Evolutionary conservation across 805 yeast genomes (phyloP).

Genomic region (Lipomyces sp.): DNA sequence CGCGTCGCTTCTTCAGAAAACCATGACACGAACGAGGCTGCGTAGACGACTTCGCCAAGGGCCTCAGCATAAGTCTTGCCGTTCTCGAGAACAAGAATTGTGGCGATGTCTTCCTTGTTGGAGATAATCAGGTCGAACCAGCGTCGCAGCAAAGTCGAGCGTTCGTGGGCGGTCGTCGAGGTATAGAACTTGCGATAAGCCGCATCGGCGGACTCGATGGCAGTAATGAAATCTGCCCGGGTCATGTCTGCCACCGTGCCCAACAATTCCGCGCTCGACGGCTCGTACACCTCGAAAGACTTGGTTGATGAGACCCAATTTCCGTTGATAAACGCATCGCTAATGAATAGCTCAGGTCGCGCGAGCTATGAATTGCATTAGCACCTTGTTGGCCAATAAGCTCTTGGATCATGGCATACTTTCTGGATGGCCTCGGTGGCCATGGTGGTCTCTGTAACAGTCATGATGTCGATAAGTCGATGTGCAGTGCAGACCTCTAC

Average conservation of each 20-base stretch:
- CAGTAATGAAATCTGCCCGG: conserved; percentile 50
- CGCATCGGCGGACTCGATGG: conserved; percentile 54
- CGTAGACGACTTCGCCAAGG: conserved; percentile 61
- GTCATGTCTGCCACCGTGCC: conserved; percentile 56
- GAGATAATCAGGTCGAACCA: conserved; percentile 55
- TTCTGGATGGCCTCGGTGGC: no score
- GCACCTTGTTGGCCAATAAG: no score
- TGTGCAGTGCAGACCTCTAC: no score
- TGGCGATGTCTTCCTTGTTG: conserved; percentile 65
- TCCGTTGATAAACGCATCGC: conserved; percentile 16
- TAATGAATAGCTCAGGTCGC: conserved; percentile 17
- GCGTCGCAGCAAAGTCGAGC: conserved; percentile 53
- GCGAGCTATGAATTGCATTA: no score
- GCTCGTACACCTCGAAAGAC: conserved; percentile 55
- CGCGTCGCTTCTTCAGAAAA: conserved; percentile 79
- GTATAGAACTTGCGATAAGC: conserved; percentile 40
- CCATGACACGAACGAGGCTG: conserved; percentile 85
- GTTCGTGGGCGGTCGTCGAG: conserved; percentile 53
- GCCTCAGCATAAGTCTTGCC: conserved; percentile 76
- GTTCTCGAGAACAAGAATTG: conserved; percentile 61
- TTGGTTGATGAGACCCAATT: conserved; percentile 13
- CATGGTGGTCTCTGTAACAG: no score
- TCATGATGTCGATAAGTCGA: no score
- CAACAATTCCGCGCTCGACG: conserved; percentile 58
- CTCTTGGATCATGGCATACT: no score